Conservation (phyloP, 2,329 filamentous ascomycete genomes). For the Talaromyces sp. region DNA sequence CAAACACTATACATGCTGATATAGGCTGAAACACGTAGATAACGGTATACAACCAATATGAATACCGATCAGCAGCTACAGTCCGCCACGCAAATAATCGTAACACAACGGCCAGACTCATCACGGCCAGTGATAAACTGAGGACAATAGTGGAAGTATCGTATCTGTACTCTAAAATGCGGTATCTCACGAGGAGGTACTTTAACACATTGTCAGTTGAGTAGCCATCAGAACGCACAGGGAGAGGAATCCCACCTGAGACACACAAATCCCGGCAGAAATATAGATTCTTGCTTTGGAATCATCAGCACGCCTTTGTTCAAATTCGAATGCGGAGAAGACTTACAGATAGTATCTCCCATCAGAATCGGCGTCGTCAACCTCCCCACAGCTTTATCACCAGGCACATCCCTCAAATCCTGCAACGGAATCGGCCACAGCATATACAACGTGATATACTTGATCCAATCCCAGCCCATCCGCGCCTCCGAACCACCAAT, state of each 20-base stretch:
- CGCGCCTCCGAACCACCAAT: slow-evolving; percentile 10
- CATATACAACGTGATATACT: slow-evolving; percentile 15
- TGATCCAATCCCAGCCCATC: slow-evolving; percentile 16
- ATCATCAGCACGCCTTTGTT: not conserved
- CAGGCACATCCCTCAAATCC: slow-evolving; percentile 16
- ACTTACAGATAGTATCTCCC: slow-evolving; percentile 12
- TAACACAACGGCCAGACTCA: slow-evolving; percentile 10
- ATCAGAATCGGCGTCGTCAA: slow-evolving; percentile 15
- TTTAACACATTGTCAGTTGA: not conserved
- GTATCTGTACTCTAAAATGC: slow-evolving; percentile 15
- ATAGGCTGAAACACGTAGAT: slow-evolving; percentile 16
- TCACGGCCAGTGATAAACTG: slow-evolving; percentile 2
- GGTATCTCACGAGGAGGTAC: slow-evolving; percentile 10
- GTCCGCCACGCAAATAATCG: slow-evolving; percentile 10
- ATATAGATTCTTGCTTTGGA: slow-evolving; percentile 14
- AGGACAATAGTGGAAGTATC: slow-evolving; percentile 12
- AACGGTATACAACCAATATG: slow-evolving; percentile 15
- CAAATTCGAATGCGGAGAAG: no score
- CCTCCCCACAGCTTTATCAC: slow-evolving; percentile 12
- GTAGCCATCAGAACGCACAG: not conserved
- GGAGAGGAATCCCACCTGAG: slow-evolving; percentile 3
- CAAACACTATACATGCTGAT: slow-evolving; percentile 14
- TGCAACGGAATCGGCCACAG: slow-evolving; percentile 15
- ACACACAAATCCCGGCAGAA: slow-evolving; percentile 12
- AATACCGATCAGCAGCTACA: slow-evolving; percentile 10